These are phyloP conservation scores for Vanderwaltozyma verrucispora DNA, from an alignment of 805 yeast species.

Conservation along the genomic window DNA sequence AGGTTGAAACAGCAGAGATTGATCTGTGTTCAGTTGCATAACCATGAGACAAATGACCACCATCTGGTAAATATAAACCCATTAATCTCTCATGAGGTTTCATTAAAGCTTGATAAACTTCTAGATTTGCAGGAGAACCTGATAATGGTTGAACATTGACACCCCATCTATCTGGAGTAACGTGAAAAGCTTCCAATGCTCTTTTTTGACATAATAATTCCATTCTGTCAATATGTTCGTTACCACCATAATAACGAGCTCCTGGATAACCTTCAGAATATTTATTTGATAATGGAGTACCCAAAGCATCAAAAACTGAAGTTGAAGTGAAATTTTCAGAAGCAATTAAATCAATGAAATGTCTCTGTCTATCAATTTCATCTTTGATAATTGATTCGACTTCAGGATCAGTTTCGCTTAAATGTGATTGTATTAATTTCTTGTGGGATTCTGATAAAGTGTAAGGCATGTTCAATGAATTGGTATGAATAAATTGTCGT, in stretches of 20 bases:
- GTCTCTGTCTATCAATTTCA: slow-evolving; percentile 86
- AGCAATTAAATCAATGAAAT: slow-evolving; percentile 88
- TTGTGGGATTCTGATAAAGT: slow-evolving; percentile 45
- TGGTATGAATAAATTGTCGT: no score
- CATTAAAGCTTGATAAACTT: slow-evolving; percentile 91
- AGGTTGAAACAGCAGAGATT: slow-evolving; percentile 91
- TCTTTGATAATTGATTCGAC: slow-evolving; percentile 61
- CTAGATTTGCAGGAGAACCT: slow-evolving; percentile 96
- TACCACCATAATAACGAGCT: slow-evolving; percentile 98
- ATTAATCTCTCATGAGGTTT: slow-evolving; percentile 92
- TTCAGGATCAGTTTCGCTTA: slow-evolving; percentile 64
- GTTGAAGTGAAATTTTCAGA: slow-evolving; percentile 96
- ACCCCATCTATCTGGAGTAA: slow-evolving; percentile 85
- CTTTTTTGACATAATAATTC: slow-evolving; percentile 89
- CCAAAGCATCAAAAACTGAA: slow-evolving; percentile 92
- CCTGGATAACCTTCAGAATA: slow-evolving; percentile 99
- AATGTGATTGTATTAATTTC: slow-evolving; percentile 50
- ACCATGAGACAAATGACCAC: slow-evolving; percentile 98
- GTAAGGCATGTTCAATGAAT: background rate
- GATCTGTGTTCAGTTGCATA: slow-evolving; percentile 91
- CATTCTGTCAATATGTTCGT: slow-evolving; percentile 90
- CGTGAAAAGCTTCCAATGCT: slow-evolving; percentile 81
- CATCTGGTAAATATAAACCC: slow-evolving; percentile 98
- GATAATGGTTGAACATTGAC: slow-evolving; percentile 94
- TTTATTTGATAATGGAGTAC: slow-evolving; percentile 97